Conservation (phyloP, 1,139 yeast genomes). For the Candida albicans region DNA sequence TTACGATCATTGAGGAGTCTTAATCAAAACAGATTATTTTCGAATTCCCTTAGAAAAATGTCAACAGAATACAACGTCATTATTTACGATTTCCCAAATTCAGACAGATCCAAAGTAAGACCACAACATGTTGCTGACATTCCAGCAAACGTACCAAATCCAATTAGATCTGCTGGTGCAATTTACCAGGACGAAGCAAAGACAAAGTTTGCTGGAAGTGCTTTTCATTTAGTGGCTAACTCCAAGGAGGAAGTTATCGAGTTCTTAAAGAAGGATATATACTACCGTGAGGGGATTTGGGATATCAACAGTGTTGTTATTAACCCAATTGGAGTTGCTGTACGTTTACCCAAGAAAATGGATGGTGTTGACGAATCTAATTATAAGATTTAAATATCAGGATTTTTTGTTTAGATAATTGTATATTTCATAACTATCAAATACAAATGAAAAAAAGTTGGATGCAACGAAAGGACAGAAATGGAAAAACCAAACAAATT, state of each 20-base stretch:
- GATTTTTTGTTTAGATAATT: too few relatives aligned
- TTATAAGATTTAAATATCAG: constrained; percentile 16
- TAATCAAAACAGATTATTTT: constrained; percentile 5
- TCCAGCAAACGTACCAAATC: constrained; percentile 52
- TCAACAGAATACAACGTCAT: constrained; percentile 65
- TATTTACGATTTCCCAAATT: constrained; percentile 66
- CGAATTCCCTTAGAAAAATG: constrained; percentile 13
- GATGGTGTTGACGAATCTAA: constrained; percentile 24
- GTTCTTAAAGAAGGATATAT: constrained; percentile 62
- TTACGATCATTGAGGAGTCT: neutral
- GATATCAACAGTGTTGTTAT: constrained; percentile 64
- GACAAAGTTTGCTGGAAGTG: constrained; percentile 70
- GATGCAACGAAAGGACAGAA: too few relatives aligned
- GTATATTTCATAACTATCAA: neutral
- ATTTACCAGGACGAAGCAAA: constrained; percentile 49
- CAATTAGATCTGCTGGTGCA: constrained; percentile 66
- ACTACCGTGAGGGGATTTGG: constrained; percentile 71
- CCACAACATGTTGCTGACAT: constrained; percentile 59
- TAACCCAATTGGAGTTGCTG: constrained; percentile 51
- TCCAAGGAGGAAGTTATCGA: constrained; percentile 63
- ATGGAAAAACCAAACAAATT: too few relatives aligned
- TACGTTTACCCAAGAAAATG: constrained; percentile 27
- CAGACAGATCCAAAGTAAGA: constrained; percentile 57
- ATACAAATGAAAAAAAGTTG: too few relatives aligned
- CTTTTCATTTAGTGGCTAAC: constrained; percentile 62